A percentile compares a stretch with the other conserved stretches of the same genome.
Evolutionary conservation across 1,284 basidiomycete species (phyloP).

Genomic region (Ustilago bromivora): DNA sequence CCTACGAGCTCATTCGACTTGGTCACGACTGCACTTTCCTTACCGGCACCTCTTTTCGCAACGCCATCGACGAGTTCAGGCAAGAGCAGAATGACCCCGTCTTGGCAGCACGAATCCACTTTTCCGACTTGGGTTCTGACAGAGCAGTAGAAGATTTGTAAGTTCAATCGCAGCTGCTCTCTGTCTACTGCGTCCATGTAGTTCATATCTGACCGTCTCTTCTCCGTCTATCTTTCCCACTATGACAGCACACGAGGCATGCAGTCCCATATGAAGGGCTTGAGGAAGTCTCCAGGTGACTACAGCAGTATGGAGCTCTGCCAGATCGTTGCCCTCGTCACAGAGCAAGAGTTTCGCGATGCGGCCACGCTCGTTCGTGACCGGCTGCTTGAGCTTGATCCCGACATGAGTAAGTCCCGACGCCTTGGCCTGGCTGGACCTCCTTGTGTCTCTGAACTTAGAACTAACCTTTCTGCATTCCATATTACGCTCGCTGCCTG

Average conservation of each 20-base stretch:
- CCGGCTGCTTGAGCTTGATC: conserved; percentile 36
- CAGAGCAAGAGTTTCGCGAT: conserved; percentile 31
- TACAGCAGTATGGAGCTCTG: conserved; percentile 33
- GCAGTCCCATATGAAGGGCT: conserved; percentile 28
- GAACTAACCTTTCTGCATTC: neutral
- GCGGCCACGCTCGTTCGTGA: conserved; percentile 43
- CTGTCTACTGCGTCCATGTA: neutral
- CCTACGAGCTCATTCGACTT: conserved; percentile 34
- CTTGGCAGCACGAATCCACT: conserved; percentile 28
- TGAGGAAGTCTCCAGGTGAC: conserved; percentile 39
- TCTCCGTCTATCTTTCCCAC: neutral
- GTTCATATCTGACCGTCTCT: neutral
- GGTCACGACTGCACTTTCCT: conserved; percentile 38
- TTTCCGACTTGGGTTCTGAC: conserved; percentile 18
- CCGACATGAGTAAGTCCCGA: conserved; percentile 46
- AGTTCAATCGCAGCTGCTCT: neutral
- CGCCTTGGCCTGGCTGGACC: neutral
- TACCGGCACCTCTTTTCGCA: conserved; percentile 36
- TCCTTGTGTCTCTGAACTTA: neutral
- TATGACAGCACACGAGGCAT: conserved; percentile 25
- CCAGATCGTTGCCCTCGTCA: conserved; percentile 29
- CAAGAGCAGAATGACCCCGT: conserved; percentile 23
- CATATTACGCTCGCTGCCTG: neutral
- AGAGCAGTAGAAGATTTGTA: conserved; percentile 40
- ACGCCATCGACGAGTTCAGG: conserved; percentile 28